Percentiles rank a stretch among this genome's conserved stretches.
phyloP scores from a whole-genome alignment of 768 basidiomycete species.

The Russula virescens region DNA sequence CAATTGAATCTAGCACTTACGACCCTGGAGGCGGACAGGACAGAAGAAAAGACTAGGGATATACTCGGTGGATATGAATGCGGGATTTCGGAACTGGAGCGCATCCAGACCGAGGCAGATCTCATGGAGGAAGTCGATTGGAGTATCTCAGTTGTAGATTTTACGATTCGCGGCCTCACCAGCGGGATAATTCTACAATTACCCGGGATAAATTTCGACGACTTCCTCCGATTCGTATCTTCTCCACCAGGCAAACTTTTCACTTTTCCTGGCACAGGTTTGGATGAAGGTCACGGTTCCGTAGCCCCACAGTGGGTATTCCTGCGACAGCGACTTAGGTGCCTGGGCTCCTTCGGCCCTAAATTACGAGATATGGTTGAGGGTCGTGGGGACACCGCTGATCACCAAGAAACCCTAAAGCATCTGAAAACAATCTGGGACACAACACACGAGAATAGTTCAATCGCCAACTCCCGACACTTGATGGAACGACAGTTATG shows the following conservation, averaged over 20 bases:
- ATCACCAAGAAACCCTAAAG: background rate
- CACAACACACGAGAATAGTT: background rate
- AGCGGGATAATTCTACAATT: background rate
- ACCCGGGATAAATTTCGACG: background rate
- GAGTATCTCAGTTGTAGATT: background rate
- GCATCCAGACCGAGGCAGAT: background rate
- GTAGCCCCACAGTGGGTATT: background rate
- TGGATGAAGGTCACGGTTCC: background rate
- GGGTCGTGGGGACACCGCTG: background rate
- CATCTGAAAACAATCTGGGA: background rate
- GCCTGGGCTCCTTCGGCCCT: background rate
- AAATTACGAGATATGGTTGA: background rate
- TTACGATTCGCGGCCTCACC: background rate
- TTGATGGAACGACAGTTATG: background rate
- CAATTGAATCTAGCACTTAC: background rate
- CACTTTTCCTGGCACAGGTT: background rate
- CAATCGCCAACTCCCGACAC: background rate
- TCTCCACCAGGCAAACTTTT: background rate
- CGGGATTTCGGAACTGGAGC: background rate
- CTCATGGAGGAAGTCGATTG: background rate
- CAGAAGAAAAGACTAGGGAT: background rate
- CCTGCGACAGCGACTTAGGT: background rate
- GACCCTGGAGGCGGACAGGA: background rate
- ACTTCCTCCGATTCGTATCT: background rate
- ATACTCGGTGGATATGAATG: background rate